Base-by-base conservation (phyloP, 192 early-diverging fungal genomes). In the Linnemannia exigua region DNA sequence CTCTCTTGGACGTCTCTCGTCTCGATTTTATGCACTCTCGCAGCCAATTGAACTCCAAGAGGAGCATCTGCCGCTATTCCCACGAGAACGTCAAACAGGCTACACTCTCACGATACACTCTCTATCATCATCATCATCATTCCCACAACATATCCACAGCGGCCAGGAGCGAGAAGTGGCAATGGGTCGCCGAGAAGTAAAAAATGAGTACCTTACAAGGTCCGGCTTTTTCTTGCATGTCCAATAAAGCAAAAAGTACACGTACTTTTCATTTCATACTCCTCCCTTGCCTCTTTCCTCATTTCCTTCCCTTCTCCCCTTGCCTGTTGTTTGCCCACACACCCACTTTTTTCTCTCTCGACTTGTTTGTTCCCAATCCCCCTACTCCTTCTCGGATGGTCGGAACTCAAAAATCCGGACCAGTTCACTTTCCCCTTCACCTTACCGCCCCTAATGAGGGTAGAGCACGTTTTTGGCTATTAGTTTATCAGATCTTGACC, bases 121-220 rank as follows among this genome's bases (percentile, higher is more conserved):
- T 6, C 6, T 5, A 51, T 16, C 52, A 54, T 54, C 7, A 20
- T 54, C n/a, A 54, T 54, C 22, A 5, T 54, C n/a, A n/a, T n/a
- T 19, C 50, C 20, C 17, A 51, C 52, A 54, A 54, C 52, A 54
- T 8, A 54, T 54, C 20, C 22, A n/a, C 52, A n/a, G n/a, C n/a
- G n/a, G n/a, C n/a, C n/a, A 44, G 41, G 11, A 63, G 15, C 11
- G 3, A 63, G 3, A 63, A n/a, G 28, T 11, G n/a, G 9, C 25
- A 8, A 6, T 28, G n/a, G 25, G 22, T 15, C 1, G 9, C 11
- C 25, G 28, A 58, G n/a, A n/a, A n/a, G 9, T 11, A 22, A 58
- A n/a, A 58, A 12, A 58, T n/a, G 58, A 63, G 58, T 63, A 63
- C 58, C 58, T 33, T 63, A 63, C 58, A 25, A 63, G 58, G 58